Evolutionary conservation across 2,329 filamentous ascomycete species (phyloP), one percentile per base, ranked within the genome.

Genomic region (Epichloe baconii): DNA sequence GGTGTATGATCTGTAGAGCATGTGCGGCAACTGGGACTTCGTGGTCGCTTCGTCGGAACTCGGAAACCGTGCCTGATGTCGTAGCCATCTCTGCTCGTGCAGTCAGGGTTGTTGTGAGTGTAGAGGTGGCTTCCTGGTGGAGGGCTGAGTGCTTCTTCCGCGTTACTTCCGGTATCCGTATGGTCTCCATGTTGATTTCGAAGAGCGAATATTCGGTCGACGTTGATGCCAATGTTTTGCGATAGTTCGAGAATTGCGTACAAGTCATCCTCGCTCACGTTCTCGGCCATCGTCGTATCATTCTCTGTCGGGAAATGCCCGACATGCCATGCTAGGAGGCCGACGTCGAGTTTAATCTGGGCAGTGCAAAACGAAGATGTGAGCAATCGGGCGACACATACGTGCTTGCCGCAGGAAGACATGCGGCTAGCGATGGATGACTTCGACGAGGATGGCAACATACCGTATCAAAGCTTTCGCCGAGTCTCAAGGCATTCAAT

Each of bases 1-100:
- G 83, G 83, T n/a, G 83, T 87, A 64, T 86, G 82, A 42, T 82
- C 80, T 59, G 83, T 77, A 62, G 85, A 84, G 66, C 83, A 87
- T 61, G 54, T 56, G 49, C 58, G 58, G 43, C 61, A 63, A 1
- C 50, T 53, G 19, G 79, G 44, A 45, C 47, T 50, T 17, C 50
- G 46, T 15, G n/a, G 34, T 47, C 52, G n/a, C 36, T 52, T 54
- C 8, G 43, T 17, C 10, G 47, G 15, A 15, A 26, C 26, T 21
- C 46, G 36, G 8, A 21, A n/a, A 5, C 7, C 19, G 21, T 35
- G 36, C 4, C 12, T 17, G 6, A n/a, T 17, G 11, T 52, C 43
- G 40, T 40, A 41, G 23, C 35, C 38, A 37, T 47, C 44, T 26
- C 26, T 50, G 19, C 40, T 49, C 36, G 15, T 34, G 12, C 19